Base-by-base conservation (phyloP, 805 yeast species). In the Metschnikowia cubensis region DNA sequence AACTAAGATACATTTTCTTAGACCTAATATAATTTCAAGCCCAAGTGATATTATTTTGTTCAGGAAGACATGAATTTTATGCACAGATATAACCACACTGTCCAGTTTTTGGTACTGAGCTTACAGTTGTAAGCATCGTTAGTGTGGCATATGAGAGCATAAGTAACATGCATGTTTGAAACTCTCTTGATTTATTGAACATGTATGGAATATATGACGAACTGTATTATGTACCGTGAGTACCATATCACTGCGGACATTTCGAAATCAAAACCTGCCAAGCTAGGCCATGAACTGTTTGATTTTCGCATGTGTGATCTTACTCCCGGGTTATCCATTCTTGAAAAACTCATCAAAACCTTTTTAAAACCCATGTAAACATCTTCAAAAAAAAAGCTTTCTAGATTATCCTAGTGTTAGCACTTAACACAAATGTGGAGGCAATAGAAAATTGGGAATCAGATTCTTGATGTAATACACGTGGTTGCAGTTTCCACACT, bases 371-470 rank as follows among this genome's bases (percentile, higher is more conserved):
- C 25, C 45, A 17, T 8, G 8, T 13, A 6, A 42, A 17, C 17
- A 22, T 11, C 18, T 21, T 10, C 22, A 8, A 13, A 14, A 14
- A 35, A 4, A 21, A 11, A 8, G 22, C 18, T n/a, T 17, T 18
- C 21, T 20, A 4, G 10, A 8, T 22, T n/a, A n/a, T 17, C 13
- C 21, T n/a, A 10, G 8, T 10, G 14, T 4, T 4, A 34, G 11
- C 13, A 10, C 13, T 42, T 35, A 55, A 36, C 91, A 95, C 58
- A 94, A 75, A 65, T 94, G 98, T 6, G 98, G 98, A 32, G 99
- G 98, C 34, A 94, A 77, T 48, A 94, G 71, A 69, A 94, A 86
- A 75, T 92, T 92, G 34, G 99, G 97, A 59, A 94, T 90, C 46
- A 94, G 83, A 74, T 89, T 91, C 69, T 91, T 92, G 71, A 94